Evolutionary conservation across 2,329 filamentous ascomycete species (phyloP), one percentile per base, ranked within the genome.

Genomic region (Fusarium anthophilum): DNA sequence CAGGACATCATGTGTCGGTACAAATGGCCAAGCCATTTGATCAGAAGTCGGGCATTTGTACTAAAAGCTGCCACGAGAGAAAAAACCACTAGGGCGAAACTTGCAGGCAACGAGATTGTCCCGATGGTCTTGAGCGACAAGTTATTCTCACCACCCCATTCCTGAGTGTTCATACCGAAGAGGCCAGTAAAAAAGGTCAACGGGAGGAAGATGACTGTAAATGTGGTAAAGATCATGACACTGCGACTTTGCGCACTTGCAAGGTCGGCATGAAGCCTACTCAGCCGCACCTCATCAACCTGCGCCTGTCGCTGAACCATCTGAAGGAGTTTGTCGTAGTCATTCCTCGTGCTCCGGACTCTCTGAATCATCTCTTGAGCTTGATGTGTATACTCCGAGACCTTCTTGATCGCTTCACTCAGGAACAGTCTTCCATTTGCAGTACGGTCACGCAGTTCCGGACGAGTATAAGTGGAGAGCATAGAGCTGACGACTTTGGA

Each of bases 221-320:
- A 89, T 1, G 85, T 90, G 14, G 90, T 92, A 79, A 92, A 91
- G 70, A 92, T 90, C 87, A 91, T 90, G 65, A 92, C 87, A 22
- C 89, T 89, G 30, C 89, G 84, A 63, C 89, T 90, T 79, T 91
- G 90, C 14, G 87, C 86, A 66, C 88, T 89, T 1, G 90, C 90
- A 1, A 91, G 86, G 72, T 92, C 89, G 3, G 90, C 89, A 73
- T 92, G 89, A 63, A 91, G 83, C 4, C 91, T 84, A 30, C 89
- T 90, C 79, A 91, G 87, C 30, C 89, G 87, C 14, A 91, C 89
- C 78, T 92, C 90, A 75, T 91, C 90, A 5, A 92, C 89, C 76
- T 92, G 90, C 0, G 90, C 90, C 75, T 92, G 90, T 22, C 90
- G 89, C 77, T 92, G 90, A 45, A 91, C 90, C 85, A 92, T 90